Percentiles rank a stretch among this genome's conserved stretches.
phyloP scores from a whole-genome alignment of 2,329 filamentous ascomycete genomes.

The Periglandula ipomoeae region DNA sequence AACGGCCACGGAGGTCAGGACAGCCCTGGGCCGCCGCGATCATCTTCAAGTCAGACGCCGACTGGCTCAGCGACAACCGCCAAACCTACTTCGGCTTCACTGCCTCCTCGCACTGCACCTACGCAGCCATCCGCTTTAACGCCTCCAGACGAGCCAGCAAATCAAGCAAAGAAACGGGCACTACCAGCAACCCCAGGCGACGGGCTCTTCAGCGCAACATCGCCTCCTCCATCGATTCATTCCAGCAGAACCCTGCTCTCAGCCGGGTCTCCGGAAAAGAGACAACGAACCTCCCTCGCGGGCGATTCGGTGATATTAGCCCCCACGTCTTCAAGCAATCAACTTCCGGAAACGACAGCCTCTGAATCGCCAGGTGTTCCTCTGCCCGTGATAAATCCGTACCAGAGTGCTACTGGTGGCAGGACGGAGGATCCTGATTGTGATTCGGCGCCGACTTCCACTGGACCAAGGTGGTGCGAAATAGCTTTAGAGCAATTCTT shows the following conservation, averaged over 20 bases:
- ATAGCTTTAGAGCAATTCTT: constrained; percentile 52
- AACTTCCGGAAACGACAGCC: not conserved
- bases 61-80: constrained; percentile 15
- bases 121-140: constrained; percentile 39
- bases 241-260: constrained; percentile 23
- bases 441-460: constrained; percentile 24
- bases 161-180: constrained; percentile 34
- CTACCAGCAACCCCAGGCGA: constrained; percentile 14
- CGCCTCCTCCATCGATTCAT: constrained; percentile 16
- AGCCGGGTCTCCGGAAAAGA: constrained; percentile 22
- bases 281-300: constrained; percentile 22
- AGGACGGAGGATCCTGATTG: not conserved
- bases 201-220: constrained; percentile 13
- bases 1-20: constrained; percentile 15
- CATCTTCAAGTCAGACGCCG: constrained; percentile 21
- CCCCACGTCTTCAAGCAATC: not conserved
- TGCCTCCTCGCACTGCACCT: constrained; percentile 31
- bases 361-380: constrained; percentile 2
- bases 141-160: constrained; percentile 42
- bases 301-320: constrained; percentile 8
- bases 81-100: constrained; percentile 22
- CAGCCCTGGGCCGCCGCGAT: constrained; percentile 17
- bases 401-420: not conserved
- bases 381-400: not conserved
- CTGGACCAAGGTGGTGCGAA: constrained; percentile 42